These are phyloP conservation scores for Lithocarpus polystachyus DNA, from an alignment of 306 rosid genomes.

Conservation along the genomic window DNA sequence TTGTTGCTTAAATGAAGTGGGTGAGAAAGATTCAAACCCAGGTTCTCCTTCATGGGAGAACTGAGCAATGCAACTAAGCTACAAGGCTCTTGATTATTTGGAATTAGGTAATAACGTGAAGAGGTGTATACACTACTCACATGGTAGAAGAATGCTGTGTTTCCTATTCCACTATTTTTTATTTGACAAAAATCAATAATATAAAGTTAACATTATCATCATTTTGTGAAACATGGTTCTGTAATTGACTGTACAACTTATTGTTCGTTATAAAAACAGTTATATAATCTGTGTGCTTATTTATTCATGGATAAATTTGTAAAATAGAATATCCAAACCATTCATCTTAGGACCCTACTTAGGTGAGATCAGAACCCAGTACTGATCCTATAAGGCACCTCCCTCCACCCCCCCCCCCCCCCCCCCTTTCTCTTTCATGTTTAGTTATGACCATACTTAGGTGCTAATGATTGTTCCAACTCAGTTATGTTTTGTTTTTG, in stretches of 20 bases:
- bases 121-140: background rate
- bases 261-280: background rate
- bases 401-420: too few relatives aligned
- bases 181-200: background rate
- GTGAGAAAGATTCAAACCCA: too few relatives aligned
- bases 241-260: background rate
- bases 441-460: background rate
- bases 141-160: background rate
- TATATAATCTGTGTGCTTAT: background rate
- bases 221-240: background rate
- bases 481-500: too few relatives aligned
- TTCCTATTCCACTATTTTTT: background rate
- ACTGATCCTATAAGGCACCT: background rate
- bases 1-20: too few relatives aligned
- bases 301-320: background rate
- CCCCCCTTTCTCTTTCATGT: background rate
- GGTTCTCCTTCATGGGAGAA: too few relatives aligned
- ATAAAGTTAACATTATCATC: background rate
- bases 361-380: background rate
- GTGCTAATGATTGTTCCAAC: background rate
- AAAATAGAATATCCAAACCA: background rate
- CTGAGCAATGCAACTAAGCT: too few relatives aligned
- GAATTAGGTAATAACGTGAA: background rate
- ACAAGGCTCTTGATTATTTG: too few relatives aligned
- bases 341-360: background rate